Percentiles rank a stretch among this genome's conserved stretches.
These are phyloP conservation scores for Aureobasidium musti DNA, from an alignment of 2,329 filamentous ascomycete species.

Conservation along the genomic window DNA sequence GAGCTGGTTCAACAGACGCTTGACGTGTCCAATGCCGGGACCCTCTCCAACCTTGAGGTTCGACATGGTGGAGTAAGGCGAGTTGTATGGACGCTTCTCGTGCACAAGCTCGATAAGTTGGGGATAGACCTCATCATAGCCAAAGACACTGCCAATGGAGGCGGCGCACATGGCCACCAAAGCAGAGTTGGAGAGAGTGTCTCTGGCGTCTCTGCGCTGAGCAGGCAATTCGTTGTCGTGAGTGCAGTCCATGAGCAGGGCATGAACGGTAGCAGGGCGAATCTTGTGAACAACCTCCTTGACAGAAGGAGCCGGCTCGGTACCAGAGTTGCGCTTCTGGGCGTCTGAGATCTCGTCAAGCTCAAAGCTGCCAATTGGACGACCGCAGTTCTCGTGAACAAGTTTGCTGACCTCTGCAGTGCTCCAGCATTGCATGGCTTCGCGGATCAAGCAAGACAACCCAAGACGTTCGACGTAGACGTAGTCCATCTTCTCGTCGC, in stretches of 20 bases:
- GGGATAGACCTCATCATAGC: constrained; percentile 96
- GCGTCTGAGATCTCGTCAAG: constrained; percentile 77
- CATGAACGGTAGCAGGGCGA: constrained; percentile 84
- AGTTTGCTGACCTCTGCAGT: constrained; percentile 89
- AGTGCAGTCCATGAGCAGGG: constrained; percentile 98
- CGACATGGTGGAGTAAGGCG: constrained; percentile 65
- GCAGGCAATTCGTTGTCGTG: constrained; percentile 97
- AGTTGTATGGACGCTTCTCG: constrained; percentile 81
- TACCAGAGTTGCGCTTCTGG: constrained; percentile 48
- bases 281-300: constrained; percentile 75
- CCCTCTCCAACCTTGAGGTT: constrained; percentile 65
- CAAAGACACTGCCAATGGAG: constrained; percentile 94
- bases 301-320: constrained; percentile 42
- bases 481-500: constrained; percentile 94
- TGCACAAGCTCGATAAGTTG: constrained; percentile 89
- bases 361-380: constrained; percentile 96
- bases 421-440: constrained; percentile 98
- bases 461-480: constrained; percentile 92
- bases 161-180: constrained; percentile 95
- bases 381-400: constrained; percentile 89
- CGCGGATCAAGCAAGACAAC: constrained; percentile 86
- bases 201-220: constrained; percentile 90
- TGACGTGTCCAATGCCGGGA: constrained; percentile 86
- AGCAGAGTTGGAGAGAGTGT: constrained; percentile 91
- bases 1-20: constrained; percentile 91